Conservation (phyloP, 805 yeast species). For the Metschnikowia sp. region DNA sequence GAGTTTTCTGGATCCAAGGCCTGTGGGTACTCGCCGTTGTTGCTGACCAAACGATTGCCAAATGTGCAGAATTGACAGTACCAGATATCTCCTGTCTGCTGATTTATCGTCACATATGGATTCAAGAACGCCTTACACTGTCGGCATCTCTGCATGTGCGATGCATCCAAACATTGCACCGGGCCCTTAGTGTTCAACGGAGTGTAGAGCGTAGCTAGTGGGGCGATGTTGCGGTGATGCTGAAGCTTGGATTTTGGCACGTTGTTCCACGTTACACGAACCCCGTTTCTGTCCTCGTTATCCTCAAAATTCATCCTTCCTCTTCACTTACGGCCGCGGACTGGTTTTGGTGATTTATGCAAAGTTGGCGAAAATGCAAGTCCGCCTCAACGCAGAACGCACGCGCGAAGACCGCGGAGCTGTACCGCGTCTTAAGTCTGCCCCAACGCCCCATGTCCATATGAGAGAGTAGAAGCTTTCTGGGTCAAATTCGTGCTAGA, state of each 20-base stretch:
- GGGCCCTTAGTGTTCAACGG: conserved; percentile 49
- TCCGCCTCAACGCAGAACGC: neutral
- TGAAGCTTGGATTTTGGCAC: conserved; percentile 55
- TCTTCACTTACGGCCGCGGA: neutral
- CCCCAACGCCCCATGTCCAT: too few species aligned
- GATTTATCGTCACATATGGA: conserved; percentile 44
- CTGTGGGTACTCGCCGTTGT: conserved; percentile 35
- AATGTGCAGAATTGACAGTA: conserved; percentile 54
- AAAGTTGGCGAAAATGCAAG: neutral
- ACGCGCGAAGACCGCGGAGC: conserved; percentile 1
- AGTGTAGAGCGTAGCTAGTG: conserved; percentile 56
- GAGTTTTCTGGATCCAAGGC: conserved; percentile 23
- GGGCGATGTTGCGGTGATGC: conserved; percentile 50
- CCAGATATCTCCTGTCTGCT: conserved; percentile 38
- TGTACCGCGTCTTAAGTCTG: neutral
- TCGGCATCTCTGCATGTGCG: conserved; percentile 46
- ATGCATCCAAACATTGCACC: conserved; percentile 35
- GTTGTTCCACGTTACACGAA: conserved; percentile 71
- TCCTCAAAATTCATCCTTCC: conserved; percentile 45
- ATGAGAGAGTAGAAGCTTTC: too few species aligned
- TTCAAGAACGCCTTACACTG: conserved; percentile 53
- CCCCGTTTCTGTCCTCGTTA: conserved; percentile 69
- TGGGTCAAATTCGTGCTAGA: too few species aligned
- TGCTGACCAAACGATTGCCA: conserved; percentile 38
- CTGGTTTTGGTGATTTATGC: too few species aligned